These are phyloP conservation scores for Macrocystidia cucumis DNA, from an alignment of 1,284 basidiomycete genomes.

Conservation along the genomic window DNA sequence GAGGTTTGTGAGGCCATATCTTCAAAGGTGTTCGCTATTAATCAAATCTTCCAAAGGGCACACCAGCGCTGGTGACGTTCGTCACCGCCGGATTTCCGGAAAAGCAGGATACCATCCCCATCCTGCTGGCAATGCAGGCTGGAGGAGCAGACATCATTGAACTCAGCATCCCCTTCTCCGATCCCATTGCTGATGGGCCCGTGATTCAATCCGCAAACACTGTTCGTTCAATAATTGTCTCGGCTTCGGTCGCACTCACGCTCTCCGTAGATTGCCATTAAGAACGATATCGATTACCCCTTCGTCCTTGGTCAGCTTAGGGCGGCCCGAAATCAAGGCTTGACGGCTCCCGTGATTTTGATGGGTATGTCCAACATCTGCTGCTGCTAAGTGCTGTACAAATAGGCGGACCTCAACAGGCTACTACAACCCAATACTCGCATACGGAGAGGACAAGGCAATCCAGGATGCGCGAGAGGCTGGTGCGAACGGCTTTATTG, in stretches of 20 bases:
- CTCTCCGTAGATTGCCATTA: conserved; percentile 62
- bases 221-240: conserved; percentile 36
- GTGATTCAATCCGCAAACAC: conserved; percentile 91
- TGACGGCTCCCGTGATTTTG: conserved; percentile 82
- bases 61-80: conserved; percentile 80
- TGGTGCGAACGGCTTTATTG: conserved; percentile 95
- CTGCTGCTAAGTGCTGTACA: conserved; percentile 1
- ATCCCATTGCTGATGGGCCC: conserved; percentile 93
- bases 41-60: conserved; percentile 34
- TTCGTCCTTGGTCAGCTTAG: conserved; percentile 72
- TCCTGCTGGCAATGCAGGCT: conserved; percentile 86
- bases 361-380: conserved; percentile 64
- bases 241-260: conserved; percentile 6
- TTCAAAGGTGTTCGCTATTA: background rate
- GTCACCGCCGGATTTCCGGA: conserved; percentile 89
- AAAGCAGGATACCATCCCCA: conserved; percentile 73
- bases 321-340: conserved; percentile 75
- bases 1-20: conserved; percentile 34
- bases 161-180: conserved; percentile 93
- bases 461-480: conserved; percentile 82
- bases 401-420: conserved; percentile 50
- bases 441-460: conserved; percentile 92
- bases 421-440: conserved; percentile 94
- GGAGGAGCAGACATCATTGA: conserved; percentile 96
- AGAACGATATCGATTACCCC: conserved; percentile 72